A percentile compares a stretch with the other conserved stretches of the same genome.
phyloP scores from a whole-genome alignment of 1,284 basidiomycete genomes.

The Rhizoctonia solani region DNA sequence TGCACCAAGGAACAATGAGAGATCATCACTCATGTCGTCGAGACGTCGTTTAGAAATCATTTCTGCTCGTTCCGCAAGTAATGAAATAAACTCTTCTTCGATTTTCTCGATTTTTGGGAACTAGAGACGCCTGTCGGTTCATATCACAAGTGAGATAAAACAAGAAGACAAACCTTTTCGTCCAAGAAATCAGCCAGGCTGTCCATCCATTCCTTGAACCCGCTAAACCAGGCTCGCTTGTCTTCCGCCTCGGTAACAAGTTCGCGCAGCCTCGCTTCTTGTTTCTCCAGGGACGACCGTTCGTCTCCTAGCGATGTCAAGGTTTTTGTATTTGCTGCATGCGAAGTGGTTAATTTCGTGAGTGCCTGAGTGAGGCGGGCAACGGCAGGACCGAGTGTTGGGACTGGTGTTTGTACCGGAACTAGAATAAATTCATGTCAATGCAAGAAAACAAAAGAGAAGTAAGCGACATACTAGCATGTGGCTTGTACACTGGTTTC shows the following conservation, averaged over 20 bases:
- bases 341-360: slow-evolving; percentile 68
- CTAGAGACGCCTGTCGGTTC: slow-evolving; percentile 49
- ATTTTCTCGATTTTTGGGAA: slow-evolving; percentile 82
- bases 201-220: slow-evolving; percentile 86
- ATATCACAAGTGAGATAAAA: not conserved
- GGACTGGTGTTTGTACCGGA: slow-evolving; percentile 61
- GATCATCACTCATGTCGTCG: slow-evolving; percentile 81
- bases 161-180: slow-evolving; percentile 71
- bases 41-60: slow-evolving; percentile 69
- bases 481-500: slow-evolving; percentile 69
- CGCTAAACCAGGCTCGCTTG: slow-evolving; percentile 85
- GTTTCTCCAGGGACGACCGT: slow-evolving; percentile 66
- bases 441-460: slow-evolving; percentile 1
- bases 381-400: slow-evolving; percentile 60
- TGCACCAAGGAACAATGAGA: slow-evolving; percentile 72
- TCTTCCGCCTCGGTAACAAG: slow-evolving; percentile 79
- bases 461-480: slow-evolving; percentile 63
- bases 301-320: slow-evolving; percentile 69
- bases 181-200: slow-evolving; percentile 86
- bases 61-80: slow-evolving; percentile 73
- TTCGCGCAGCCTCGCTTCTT: slow-evolving; percentile 78
- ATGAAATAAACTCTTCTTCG: slow-evolving; percentile 77
- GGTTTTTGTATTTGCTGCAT: slow-evolving; percentile 65
- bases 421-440: slow-evolving; percentile 51
- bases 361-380: slow-evolving; percentile 66